Base-by-base conservation (phyloP, 2,329 filamentous ascomycete genomes). In the Arthrobotrys conoides region DNA sequence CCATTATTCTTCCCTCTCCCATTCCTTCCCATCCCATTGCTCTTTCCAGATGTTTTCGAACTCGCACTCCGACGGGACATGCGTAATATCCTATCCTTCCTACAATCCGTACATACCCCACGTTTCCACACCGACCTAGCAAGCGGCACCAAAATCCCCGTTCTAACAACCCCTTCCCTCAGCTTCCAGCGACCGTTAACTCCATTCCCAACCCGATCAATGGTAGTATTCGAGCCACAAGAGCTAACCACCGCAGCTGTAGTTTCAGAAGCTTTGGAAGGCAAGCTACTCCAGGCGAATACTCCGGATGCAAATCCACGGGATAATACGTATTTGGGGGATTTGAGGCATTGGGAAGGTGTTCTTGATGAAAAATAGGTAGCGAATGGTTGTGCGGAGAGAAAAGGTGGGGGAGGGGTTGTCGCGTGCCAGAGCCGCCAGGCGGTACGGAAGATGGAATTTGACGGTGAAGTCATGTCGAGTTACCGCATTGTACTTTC, bases 231-330 rank as follows among this genome's bases (percentile, higher is more conserved):
- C 27, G 75, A 64, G 33, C 77, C 77, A n/a, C 79, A 71, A 18
- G 80, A 79, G 48, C 66, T 68, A n/a, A 80, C 81, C 0, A 80
- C 81, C 22, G 69, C 80, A 59, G 81, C 81, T 36, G 80, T 80
- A 18, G 80, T 80, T 44, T 80, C 80, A 38, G 81, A 80, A 20
- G 80, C 72, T 44, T 77, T 67, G 6, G 67, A 70, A 12, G 81
- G 80, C 30, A 80, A 66, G 46, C 79, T 81, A 44, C 79, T 81
- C 80, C 80, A 82, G 16, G 80, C 76, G 65, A 81, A 81, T 20
- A 81, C 80, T 22, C 81, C 81, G 16, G 73, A 77, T 48, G 81
- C 81, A 33, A 82, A 82, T 12, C 81, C 80, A 33, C 81, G 76
- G 27, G 81, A 81, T 68, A 82, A 72, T 14, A 82, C 81, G 64